phyloP scores from a whole-genome alignment of 768 basidiomycete species.

The Sarcodon aspratus region DNA sequence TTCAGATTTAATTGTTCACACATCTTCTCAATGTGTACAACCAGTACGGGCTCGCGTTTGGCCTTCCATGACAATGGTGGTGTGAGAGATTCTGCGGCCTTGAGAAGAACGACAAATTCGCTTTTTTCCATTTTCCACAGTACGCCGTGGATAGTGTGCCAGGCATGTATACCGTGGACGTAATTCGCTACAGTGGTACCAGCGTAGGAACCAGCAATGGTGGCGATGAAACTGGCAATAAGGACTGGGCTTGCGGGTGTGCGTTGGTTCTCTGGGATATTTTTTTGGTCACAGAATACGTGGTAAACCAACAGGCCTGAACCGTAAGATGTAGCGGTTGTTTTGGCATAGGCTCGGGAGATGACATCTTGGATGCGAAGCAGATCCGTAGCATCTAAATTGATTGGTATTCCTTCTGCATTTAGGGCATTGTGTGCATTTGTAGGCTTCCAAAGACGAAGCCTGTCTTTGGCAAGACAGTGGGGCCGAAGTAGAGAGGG shows the following conservation, averaged over 20 bases:
- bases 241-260: slow-evolving; percentile 17
- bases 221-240: slow-evolving; percentile 11
- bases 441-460: background rate
- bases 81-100: slow-evolving; percentile 17
- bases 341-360: slow-evolving; percentile 14
- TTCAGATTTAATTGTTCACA: too few species aligned
- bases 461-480: too few species aligned
- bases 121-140: slow-evolving; percentile 16
- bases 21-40: too few species aligned
- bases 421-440: background rate
- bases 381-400: too few species aligned
- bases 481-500: too few species aligned
- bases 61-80: slow-evolving; percentile 18
- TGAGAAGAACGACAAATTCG: slow-evolving; percentile 17
- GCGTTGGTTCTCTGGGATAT: slow-evolving; percentile 19
- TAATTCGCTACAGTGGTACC: slow-evolving; percentile 24
- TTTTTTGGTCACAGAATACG: slow-evolving; percentile 22
- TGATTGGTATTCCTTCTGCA: too few species aligned
- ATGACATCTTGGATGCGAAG: slow-evolving; percentile 15
- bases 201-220: slow-evolving; percentile 18
- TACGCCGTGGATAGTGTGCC: slow-evolving; percentile 32
- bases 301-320: slow-evolving; percentile 26
- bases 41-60: slow-evolving; percentile 20
- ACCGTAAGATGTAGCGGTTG: slow-evolving; percentile 24
- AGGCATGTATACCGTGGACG: slow-evolving; percentile 26